Evolutionary conservation across 768 basidiomycete species (phyloP), one percentile per base, ranked within the genome.

Genomic region (Boletus bicolor): DNA sequence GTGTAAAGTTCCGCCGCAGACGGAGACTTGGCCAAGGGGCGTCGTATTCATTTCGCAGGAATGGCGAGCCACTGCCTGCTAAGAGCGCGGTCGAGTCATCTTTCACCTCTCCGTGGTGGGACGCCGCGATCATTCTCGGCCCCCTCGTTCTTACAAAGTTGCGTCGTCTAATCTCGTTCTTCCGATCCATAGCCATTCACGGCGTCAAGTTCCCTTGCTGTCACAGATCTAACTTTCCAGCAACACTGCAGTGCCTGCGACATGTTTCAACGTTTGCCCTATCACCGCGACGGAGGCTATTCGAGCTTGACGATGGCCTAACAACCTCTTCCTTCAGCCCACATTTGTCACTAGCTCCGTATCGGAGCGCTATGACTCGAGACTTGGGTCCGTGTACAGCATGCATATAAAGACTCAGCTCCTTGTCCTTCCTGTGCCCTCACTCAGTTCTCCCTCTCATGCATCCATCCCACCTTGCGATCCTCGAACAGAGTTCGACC

Each of bases 401-500:
- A 72, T 55, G 49, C 46, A 61, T 71, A 72, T 73, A 71, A 71
- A 71, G 49, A 17, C 49, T 50, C 60, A 17, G n/a, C 5, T n/a
- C 50, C 6, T 39, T 32, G 19, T 41, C 39, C 43, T 42, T 50
- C 44, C 55, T 61, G 47, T 57, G 2, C 32, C 51, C 45, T 44
- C 50, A 52, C 43, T 28, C 54, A 49, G 32, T 34, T 15, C 42
- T 51, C 51, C 52, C 51, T 44, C 60, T 41, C 60, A 71, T 71
- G 70, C 17, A 55, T 48, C 42, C 68, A 39, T 80, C 84, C 35
- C 88, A 89, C 68, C 80, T 90, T 26, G 80, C 84, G 35, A 74
- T 86, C 59, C 79, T 89, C 58, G 77, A 86, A 55, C 72, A 78
- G 44, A 81, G 79, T 58, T 78, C 84, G n/a, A 60, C 74, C 46